Conservation (phyloP, 805 yeast genomes). For the Pichia scutulata region DNA sequence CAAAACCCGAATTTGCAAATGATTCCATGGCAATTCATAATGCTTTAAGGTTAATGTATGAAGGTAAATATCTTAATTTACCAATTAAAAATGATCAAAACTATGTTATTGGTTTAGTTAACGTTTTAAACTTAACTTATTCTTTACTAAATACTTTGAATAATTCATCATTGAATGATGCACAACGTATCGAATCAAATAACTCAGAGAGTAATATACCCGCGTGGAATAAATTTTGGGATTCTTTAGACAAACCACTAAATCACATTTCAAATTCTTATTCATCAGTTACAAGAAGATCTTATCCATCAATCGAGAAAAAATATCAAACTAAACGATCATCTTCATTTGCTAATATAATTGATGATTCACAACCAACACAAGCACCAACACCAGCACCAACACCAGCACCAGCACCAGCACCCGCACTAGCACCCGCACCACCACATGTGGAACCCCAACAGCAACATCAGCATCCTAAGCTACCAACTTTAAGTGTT, state of each 20-base stretch:
- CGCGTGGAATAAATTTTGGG: constrained; percentile 30
- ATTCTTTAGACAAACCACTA: constrained; percentile 25
- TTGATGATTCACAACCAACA: not conserved
- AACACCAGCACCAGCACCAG: not conserved
- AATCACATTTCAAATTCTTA: constrained; percentile 1
- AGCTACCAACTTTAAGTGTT: not conserved
- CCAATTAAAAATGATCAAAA: constrained; percentile 31
- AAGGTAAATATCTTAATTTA: constrained; percentile 37
- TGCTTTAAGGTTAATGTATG: constrained; percentile 39
- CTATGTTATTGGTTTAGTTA: constrained; percentile 34
- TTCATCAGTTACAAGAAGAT: not conserved
- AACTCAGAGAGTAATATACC: constrained; percentile 15
- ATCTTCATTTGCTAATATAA: constrained; percentile 14
- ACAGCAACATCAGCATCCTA: not conserved
- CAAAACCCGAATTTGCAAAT: constrained; percentile 39
- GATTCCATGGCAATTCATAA: constrained; percentile 32
- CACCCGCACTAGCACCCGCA: not conserved
- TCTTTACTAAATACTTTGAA: constrained; percentile 32
- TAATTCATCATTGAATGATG: constrained; percentile 12
- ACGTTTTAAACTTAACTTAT: constrained; percentile 37
- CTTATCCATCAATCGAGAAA: not conserved
- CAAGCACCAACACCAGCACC: not conserved
- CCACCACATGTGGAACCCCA: not conserved
- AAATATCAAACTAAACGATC: not conserved
- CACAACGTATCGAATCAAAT: not conserved